phyloP scores from a whole-genome alignment of 441 rosid genomes.

The Mallotus japonicus region DNA sequence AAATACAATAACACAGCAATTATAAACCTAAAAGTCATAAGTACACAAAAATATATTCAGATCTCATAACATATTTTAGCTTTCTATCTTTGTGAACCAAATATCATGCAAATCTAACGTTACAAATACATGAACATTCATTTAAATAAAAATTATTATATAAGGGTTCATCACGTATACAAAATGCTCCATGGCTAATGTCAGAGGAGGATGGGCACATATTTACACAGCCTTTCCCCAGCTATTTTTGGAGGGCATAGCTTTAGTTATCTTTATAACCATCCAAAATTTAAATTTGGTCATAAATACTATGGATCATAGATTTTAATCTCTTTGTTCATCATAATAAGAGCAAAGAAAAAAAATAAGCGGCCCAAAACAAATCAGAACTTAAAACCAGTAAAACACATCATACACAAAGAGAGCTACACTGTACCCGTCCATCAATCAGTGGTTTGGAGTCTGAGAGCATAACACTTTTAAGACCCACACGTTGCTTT shows the following conservation, averaged over 20 bases:
- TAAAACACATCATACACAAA: constrained; percentile 4
- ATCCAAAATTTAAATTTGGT: too few relatives aligned
- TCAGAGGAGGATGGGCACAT: too few relatives aligned
- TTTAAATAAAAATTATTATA: not conserved
- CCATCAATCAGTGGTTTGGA: constrained; percentile 78
- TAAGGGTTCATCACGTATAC: too few relatives aligned
- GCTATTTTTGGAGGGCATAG: too few relatives aligned
- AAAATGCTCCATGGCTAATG: too few relatives aligned
- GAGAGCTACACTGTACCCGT: constrained; percentile 46
- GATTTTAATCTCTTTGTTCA: too few relatives aligned
- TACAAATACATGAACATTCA: not conserved
- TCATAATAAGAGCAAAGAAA: too few relatives aligned
- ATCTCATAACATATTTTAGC: not conserved
- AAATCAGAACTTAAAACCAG: not conserved
- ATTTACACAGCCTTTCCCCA: too few relatives aligned
- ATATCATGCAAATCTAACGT: not conserved
- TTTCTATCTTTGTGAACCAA: not conserved
- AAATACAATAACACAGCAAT: constrained; percentile 23
- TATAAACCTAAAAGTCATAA: constrained; percentile 7
- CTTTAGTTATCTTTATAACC: too few relatives aligned
- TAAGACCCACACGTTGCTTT: constrained; percentile 73
- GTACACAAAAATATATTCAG: constrained; percentile 4
- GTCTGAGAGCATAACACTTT: constrained; percentile 78
- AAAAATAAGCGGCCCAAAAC: not conserved
- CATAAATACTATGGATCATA: not conserved